Evolutionary conservation across 192 early-diverging fungal genomes (phyloP).

Genomic region (Entophlyctis luteolus): DNA sequence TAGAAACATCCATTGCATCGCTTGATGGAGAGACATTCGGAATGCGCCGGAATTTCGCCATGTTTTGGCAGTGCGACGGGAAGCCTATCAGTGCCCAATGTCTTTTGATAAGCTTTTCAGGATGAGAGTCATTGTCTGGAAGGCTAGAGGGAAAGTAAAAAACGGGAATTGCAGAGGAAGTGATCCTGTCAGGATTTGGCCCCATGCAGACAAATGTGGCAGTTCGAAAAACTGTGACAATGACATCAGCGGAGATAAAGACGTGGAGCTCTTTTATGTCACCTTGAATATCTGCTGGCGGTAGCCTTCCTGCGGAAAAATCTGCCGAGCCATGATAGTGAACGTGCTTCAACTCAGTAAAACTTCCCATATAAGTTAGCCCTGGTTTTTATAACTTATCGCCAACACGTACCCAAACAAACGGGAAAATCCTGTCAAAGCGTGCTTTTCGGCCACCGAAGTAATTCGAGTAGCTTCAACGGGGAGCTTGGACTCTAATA

Average conservation of each 20-base stretch:
- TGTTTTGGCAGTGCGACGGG: not conserved
- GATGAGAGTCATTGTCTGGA: not conserved
- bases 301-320: conserved; percentile 2
- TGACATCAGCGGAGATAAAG: no score
- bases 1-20: conserved; percentile 14
- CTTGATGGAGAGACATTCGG: not conserved
- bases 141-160: conserved; percentile 15
- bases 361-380: not conserved
- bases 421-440: no score
- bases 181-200: not conserved
- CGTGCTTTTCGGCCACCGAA: no score
- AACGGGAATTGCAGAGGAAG: conserved; percentile 17
- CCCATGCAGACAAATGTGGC: conserved; percentile 21
- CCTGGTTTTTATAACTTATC: no score
- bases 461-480: no score
- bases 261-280: not conserved
- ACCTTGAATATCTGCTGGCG: conserved; percentile 16
- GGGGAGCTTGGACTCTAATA: no score
- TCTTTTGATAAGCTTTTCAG: conserved; percentile 5
- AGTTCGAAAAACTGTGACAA: conserved; percentile 5
- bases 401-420: no score
- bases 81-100: conserved; percentile 15
- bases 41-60: conserved; percentile 12
- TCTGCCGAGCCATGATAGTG: conserved; percentile 17
- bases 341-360: conserved; percentile 19